Evolutionary conservation across 176 grass and related monocot genomes (phyloP), one percentile per base, ranked within the genome.

Genomic region (Saccharum spontaneum): DNA sequence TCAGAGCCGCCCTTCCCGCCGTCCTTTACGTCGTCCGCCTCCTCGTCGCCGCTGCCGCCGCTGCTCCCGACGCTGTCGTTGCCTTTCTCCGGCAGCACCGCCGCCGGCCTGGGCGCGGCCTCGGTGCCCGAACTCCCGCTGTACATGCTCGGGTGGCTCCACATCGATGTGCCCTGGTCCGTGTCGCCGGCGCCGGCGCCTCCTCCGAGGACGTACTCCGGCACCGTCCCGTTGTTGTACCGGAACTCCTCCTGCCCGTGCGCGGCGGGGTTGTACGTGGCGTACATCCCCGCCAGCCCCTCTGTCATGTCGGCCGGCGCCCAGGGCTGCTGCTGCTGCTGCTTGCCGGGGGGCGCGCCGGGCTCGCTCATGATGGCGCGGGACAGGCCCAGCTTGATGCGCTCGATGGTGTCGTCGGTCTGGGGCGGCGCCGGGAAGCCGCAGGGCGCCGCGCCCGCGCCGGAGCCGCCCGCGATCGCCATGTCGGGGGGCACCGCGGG

Each of bases 381-480:
- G 17, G 93, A 95, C 40, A 95, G 89, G 20, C 90, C 95, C 43
- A 97, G 44, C 82, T 88, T 94, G 77, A 97, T 94, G 54, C 88
- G 89, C 85, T 94, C 80, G 69, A 94, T 87, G 49, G 90, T 88
- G 76, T 83, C 79, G 26, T 90, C 85, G 16, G 90, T 55, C 84
- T 86, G 50, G 24, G 10, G 89, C 70, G 49, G 62, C 67, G 78
- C 55, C 22, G 75, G 34, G 65, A 65, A 89, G 76, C 41, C 41
- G 67, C 57, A 87, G 6, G 16, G 44, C 17, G 46, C 28, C 17
- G 45, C 2, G 75, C 17, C 55, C 20, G 17, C n/a, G 37, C 57
- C 69, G 0, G 18, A 26, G 23, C 8, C 76, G 10, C 36, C 68
- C 7, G 49, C 67, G 16, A 46, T 30, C 55, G 50, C 52, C 71